Base-by-base conservation (phyloP, 108 stramenopile species). In the Nitzschia sp. region DNA sequence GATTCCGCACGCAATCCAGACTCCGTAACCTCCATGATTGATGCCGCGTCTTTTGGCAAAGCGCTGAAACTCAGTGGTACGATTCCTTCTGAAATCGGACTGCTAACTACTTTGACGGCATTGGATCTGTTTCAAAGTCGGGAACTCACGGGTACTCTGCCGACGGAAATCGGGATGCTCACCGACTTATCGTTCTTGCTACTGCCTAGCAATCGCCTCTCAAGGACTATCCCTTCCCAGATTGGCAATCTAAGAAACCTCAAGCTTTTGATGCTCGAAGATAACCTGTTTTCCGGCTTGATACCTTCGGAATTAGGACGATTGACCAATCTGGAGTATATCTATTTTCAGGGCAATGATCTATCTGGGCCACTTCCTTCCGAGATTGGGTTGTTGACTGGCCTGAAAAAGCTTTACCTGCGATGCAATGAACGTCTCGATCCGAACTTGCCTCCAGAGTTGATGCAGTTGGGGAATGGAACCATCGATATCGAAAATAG, bases 11-110 rank as follows among this genome's bases (percentile, higher is more conserved):
- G 9, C 38, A 13, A 42, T 42, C 38, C 38, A 9, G 6, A 9
- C 9, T 42, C 13, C 13, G 38, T 42, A 42, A 42, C 38, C 13
- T 6, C 9, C 6, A 42, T 42, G 38, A 6, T 42, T 13, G 13
- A 42, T 42, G 13, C 9, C 13, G 38, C 13, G 6, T 6, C 6
- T 6, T 6, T 42, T 6, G 38, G 13, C 38, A 9, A 6, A 6
- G 13, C 38, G 9, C 13, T 42, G 38, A 6, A 13, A 9, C 6
- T 42, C 13, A 42, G 38, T 13, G 34, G 59, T 42, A 63, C n/a
- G 28, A 49, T 23, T 71, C 31, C 56, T 29, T 26, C 24, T 15
- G 56, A 58, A 58, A 19, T 58, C 18, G 24, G 27, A 8, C 56
- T 58, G 3, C 29, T 58, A 18, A 58, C 56, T 4, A 18, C 19